Evolutionary conservation across 1,139 yeast species (phyloP).

Genomic region (Scheffersomyces illinoinensis): DNA sequence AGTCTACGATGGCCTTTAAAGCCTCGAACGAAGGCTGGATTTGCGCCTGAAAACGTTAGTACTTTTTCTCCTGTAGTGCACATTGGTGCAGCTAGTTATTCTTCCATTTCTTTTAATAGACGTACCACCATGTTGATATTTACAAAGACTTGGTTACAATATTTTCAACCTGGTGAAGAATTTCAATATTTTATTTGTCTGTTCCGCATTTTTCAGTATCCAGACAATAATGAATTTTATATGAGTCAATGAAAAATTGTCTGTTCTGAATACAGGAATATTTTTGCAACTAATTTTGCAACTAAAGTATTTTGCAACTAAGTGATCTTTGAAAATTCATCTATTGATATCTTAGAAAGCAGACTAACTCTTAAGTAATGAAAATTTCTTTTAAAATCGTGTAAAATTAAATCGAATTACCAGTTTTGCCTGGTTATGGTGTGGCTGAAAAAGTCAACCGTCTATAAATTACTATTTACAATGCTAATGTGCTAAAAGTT

Average conservation of each 20-base stretch:
- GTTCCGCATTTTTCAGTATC: neutral
- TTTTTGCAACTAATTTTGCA: neutral
- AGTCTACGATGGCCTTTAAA: constrained; percentile 44
- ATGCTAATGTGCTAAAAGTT: too few relatives aligned
- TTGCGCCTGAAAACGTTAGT: constrained; percentile 24
- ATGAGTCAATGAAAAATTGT: neutral
- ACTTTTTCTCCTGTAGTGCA: neutral
- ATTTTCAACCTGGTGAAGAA: neutral
- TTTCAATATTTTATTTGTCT: neutral
- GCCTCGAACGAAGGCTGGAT: constrained; percentile 66
- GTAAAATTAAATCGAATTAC: too few relatives aligned
- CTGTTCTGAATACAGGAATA: neutral
- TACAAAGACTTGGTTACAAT: neutral
- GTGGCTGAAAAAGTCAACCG: neutral
- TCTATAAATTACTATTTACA: neutral
- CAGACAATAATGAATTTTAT: neutral
- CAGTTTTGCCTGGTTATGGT: neutral
- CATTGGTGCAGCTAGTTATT: neutral
- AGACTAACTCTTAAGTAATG: too few relatives aligned
- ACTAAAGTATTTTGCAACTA: neutral
- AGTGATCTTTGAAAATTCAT: neutral
- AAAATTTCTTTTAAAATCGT: too few relatives aligned
- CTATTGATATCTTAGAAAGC: neutral
- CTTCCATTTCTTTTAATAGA: neutral
- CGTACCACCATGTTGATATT: neutral